A percentile compares a stretch with the other conserved stretches of the same genome.
Conservation (phyloP, 441 rosid species). For the Bruguiera hainesii region DNA sequence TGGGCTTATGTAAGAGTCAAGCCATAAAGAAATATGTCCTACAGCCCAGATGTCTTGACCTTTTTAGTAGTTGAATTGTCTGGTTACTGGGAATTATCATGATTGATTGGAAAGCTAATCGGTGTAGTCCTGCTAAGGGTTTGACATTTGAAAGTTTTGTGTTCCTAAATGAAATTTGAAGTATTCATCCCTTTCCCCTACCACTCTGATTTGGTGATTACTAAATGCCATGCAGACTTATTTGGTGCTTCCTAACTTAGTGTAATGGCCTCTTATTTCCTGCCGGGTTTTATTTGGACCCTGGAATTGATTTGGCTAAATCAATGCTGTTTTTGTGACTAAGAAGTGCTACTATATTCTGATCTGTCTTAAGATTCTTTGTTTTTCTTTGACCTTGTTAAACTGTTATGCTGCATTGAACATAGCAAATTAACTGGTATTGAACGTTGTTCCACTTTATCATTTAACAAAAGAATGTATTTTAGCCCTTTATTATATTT, state of each 20-base stretch:
- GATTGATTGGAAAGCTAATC: background rate
- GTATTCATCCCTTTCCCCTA: background rate
- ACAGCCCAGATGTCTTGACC: background rate
- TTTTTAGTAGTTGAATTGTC: background rate
- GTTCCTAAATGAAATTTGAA: background rate
- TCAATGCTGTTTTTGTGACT: background rate
- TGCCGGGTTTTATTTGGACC: background rate
- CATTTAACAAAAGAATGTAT: background rate
- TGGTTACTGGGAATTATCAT: background rate
- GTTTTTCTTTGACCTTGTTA: background rate
- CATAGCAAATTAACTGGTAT: background rate
- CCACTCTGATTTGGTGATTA: no score
- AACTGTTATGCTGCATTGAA: background rate
- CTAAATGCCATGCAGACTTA: no score
- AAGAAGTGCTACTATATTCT: background rate
- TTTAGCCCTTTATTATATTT: background rate
- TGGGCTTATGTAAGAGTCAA: background rate
- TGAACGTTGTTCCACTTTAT: background rate
- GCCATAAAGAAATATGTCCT: conserved; percentile 1
- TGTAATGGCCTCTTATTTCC: background rate
- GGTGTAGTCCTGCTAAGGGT: background rate
- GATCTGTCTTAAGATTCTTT: background rate
- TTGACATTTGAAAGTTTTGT: background rate
- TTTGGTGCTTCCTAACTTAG: no score
- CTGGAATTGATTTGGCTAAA: background rate